These are phyloP conservation scores for Saxophila tyrrhenica DNA, from an alignment of 495 filamentous ascomycete genomes.

Conservation along the genomic window DNA sequence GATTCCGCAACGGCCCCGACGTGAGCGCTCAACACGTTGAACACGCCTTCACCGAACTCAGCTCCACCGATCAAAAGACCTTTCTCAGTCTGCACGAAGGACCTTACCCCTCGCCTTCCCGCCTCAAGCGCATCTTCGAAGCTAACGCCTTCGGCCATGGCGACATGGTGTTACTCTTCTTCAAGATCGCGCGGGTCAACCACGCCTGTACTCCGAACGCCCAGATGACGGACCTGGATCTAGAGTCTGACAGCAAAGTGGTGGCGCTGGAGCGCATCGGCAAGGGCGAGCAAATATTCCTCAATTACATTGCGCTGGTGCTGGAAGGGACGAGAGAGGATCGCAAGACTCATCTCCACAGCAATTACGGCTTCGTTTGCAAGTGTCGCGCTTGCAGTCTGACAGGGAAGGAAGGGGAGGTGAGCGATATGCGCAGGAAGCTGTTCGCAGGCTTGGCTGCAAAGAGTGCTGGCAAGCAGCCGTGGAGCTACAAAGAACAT, in stretches of 20 bases:
- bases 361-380: neutral
- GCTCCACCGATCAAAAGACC: neutral
- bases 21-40: neutral
- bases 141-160: neutral
- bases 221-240: neutral
- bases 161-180: neutral
- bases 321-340: neutral
- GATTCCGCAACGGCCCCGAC: neutral
- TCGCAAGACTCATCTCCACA: neutral
- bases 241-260: neutral
- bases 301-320: neutral
- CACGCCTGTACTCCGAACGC: neutral
- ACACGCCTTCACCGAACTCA: neutral
- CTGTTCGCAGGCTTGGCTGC: neutral
- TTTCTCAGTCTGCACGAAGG: neutral
- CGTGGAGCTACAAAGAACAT: neutral
- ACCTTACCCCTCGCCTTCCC: neutral
- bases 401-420: neutral
- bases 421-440: neutral
- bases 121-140: neutral
- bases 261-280: neutral
- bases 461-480: neutral
- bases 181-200: neutral
- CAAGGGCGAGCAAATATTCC: neutral
- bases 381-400: neutral